phyloP scores from a whole-genome alignment of 2,329 filamentous ascomycete species.

The Xylaria polymorpha region DNA sequence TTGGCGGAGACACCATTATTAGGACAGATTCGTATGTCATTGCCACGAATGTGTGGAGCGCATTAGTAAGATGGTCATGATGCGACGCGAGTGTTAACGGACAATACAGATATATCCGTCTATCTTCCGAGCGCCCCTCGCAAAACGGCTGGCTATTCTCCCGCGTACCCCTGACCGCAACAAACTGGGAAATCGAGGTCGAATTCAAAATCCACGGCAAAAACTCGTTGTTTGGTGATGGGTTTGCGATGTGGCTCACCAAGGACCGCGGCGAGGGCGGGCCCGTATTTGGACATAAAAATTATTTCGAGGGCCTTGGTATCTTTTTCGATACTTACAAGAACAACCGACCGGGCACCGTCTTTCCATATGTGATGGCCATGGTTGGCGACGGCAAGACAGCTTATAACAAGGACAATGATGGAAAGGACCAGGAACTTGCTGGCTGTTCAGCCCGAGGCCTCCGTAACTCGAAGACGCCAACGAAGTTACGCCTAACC shows the following conservation, averaged over 20 bases:
- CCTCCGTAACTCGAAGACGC: constrained; percentile 80
- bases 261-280: constrained; percentile 86
- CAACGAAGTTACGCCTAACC: constrained; percentile 88
- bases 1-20: constrained; percentile 93
- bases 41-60: constrained; percentile 3
- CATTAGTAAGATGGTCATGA: background rate
- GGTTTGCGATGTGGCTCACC: constrained; percentile 97
- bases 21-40: constrained; percentile 72
- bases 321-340: constrained; percentile 99
- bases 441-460: constrained; percentile 95
- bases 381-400: constrained; percentile 95
- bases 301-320: constrained; percentile 92
- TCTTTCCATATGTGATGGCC: constrained; percentile 98
- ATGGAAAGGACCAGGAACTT: constrained; percentile 92
- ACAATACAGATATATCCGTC: constrained; percentile 80
- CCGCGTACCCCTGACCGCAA: constrained; percentile 91
- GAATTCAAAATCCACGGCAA: constrained; percentile 94
- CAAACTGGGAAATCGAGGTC: constrained; percentile 98
- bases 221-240: constrained; percentile 92
- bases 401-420: constrained; percentile 89
- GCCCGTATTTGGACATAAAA: constrained; percentile 86
- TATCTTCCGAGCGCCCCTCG: constrained; percentile 90
- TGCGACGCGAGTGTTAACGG: constrained; percentile 43
- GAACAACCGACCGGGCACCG: constrained; percentile 94
- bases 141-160: constrained; percentile 95